Evolutionary conservation across 352 stramenopile species (phyloP).

Genomic region (Globisporangium sylvaticum): DNA sequence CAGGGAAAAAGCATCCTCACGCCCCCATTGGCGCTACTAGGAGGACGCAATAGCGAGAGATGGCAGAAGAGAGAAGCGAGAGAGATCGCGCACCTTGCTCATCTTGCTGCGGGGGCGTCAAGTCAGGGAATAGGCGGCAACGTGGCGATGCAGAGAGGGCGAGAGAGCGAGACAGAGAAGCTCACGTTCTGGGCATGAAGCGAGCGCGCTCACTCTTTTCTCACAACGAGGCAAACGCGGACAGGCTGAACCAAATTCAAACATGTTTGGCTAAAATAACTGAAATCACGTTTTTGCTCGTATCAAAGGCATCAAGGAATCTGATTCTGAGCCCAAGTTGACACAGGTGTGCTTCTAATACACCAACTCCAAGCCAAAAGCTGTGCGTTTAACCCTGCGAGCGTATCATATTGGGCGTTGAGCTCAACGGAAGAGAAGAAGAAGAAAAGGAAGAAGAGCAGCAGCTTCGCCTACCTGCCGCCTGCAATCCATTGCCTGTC

Average conservation of each 20-base stretch:
- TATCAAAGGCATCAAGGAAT: too few species aligned
- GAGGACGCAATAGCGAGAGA: neutral
- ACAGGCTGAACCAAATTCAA: too few species aligned
- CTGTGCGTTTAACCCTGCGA: neutral
- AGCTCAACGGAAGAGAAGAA: neutral
- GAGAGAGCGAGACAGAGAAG: neutral
- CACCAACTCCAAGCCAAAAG: neutral
- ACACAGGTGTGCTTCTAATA: neutral
- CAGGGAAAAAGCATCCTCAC: constrained; percentile 5
- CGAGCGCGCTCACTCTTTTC: constrained; percentile 7
- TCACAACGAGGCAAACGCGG: neutral
- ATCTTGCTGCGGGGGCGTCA: neutral
- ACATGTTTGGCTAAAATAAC: too few species aligned
- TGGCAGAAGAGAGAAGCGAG: neutral
- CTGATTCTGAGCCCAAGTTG: neutral
- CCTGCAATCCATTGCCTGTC: neutral
- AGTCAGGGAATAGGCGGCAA: neutral
- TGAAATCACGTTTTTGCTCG: too few species aligned
- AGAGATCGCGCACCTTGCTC: neutral
- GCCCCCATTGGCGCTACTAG: neutral
- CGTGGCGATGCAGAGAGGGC: neutral
- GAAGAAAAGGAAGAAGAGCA: neutral
- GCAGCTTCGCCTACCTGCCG: neutral
- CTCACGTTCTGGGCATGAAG: constrained; percentile 3
- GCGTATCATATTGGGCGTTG: neutral